Percentiles rank a stretch among this genome's conserved stretches.
Conservation (phyloP, 2,329 filamentous ascomycete species). For the Colletotrichum magnum region DNA sequence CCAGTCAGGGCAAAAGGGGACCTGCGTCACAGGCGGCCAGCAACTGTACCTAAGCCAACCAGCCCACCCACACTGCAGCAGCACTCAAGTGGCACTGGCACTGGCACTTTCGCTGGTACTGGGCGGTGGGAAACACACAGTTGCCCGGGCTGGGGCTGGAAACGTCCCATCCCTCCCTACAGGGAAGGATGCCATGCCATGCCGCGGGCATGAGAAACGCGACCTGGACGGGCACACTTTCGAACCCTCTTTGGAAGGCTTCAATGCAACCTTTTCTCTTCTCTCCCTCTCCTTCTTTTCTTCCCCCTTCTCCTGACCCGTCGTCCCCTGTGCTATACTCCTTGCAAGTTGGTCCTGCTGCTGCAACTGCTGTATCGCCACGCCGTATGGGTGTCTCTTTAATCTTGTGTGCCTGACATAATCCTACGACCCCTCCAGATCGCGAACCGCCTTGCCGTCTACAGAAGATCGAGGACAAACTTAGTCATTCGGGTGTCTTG, state of each 20-base stretch:
- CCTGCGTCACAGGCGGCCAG: constrained; percentile 32
- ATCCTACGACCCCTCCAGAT: constrained; percentile 29
- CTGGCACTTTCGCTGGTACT: no score
- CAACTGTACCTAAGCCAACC: not conserved
- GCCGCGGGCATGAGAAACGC: constrained; percentile 36
- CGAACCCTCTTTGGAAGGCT: constrained; percentile 34
- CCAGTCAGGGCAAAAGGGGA: constrained; percentile 38
- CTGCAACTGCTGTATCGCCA: not conserved
- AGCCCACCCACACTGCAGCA: constrained; percentile 2
- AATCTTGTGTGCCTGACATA: constrained; percentile 7
- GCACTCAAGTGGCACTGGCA: not conserved
- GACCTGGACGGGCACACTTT: constrained; percentile 29
- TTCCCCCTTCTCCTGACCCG: not conserved
- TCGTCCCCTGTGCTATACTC: not conserved
- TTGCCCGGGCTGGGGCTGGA: constrained; percentile 29
- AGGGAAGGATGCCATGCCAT: no score
- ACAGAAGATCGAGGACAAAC: not conserved
- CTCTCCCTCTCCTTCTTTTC: not conserved
- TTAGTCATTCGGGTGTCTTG: no score
- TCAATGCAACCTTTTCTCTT: constrained; percentile 33
- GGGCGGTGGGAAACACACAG: constrained; percentile 13
- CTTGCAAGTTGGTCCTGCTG: not conserved
- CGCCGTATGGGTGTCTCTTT: not conserved
- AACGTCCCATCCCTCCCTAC: constrained; percentile 33
- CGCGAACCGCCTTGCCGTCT: not conserved